phyloP scores from a whole-genome alignment of 768 basidiomycete species.

The Ephemerocybe angulata region DNA sequence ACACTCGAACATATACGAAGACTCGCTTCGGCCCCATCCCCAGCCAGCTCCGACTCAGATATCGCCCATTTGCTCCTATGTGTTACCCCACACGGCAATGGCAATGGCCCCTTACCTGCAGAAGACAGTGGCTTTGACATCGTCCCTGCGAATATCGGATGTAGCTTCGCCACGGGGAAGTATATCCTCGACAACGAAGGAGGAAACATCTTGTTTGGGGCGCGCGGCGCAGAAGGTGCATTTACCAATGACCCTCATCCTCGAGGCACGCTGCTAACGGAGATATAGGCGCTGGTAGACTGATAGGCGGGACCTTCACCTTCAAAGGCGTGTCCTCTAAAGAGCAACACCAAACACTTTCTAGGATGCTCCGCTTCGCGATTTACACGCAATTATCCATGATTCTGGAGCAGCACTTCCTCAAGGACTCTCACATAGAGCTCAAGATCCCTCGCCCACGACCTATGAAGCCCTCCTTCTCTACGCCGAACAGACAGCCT shows the following conservation, averaged over 20 bases:
- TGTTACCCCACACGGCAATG: slow-evolving; percentile 38
- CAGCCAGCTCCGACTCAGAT: slow-evolving; percentile 22
- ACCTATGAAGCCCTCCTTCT: slow-evolving; percentile 22
- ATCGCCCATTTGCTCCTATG: slow-evolving; percentile 48
- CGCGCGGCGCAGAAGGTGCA: slow-evolving; percentile 51
- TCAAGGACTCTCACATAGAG: slow-evolving; percentile 47
- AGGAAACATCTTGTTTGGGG: slow-evolving; percentile 42
- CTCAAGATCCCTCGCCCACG: slow-evolving; percentile 39
- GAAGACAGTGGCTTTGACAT: slow-evolving; percentile 42
- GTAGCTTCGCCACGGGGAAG: slow-evolving; percentile 39
- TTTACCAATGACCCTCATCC: slow-evolving; percentile 3
- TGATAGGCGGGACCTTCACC: slow-evolving; percentile 63
- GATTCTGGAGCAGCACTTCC: slow-evolving; percentile 57
- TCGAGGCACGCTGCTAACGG: not conserved
- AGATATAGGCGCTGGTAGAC: slow-evolving; percentile 12
- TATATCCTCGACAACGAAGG: slow-evolving; percentile 31
- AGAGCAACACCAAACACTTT: slow-evolving; percentile 40
- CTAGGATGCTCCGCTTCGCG: slow-evolving; percentile 46
- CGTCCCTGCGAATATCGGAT: slow-evolving; percentile 36
- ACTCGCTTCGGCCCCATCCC: slow-evolving; percentile 25
- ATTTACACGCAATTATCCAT: slow-evolving; percentile 56
- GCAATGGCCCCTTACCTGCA: slow-evolving; percentile 22
- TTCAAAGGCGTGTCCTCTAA: slow-evolving; percentile 45
- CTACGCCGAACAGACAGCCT: slow-evolving; percentile 15
- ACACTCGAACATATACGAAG: slow-evolving; percentile 2